Percentiles rank a stretch among this genome's conserved stretches.
Evolutionary conservation across 2,329 filamentous ascomycete genomes (phyloP).

Genomic region (Lachnellula subtilissima): DNA sequence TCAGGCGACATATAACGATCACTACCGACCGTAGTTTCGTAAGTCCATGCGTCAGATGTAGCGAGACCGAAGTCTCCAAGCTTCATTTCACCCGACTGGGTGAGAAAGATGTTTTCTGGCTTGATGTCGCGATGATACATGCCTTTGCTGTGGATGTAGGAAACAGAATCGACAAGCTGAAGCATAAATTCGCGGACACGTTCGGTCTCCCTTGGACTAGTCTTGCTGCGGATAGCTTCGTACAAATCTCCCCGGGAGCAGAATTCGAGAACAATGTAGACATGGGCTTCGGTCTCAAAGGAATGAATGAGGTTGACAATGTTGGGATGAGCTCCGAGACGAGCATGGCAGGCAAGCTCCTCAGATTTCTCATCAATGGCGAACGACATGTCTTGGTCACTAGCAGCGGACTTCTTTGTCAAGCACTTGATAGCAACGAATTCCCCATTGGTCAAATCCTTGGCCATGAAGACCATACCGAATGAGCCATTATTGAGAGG

Average conservation of each 20-base stretch:
- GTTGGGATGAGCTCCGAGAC: slow-evolving; percentile 76
- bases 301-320: slow-evolving; percentile 89
- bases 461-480: slow-evolving; percentile 95
- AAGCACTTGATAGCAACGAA: slow-evolving; percentile 94
- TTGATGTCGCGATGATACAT: slow-evolving; percentile 98
- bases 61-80: slow-evolving; percentile 94
- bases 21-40: slow-evolving; percentile 89
- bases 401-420: slow-evolving; percentile 70
- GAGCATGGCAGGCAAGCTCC: slow-evolving; percentile 73
- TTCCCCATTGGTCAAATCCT: slow-evolving; percentile 69
- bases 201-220: slow-evolving; percentile 87
- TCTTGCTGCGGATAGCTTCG: slow-evolving; percentile 86
- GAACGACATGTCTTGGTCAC: slow-evolving; percentile 50
- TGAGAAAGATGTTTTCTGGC: slow-evolving; percentile 97
- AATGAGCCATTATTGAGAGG: slow-evolving; percentile 98
- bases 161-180: slow-evolving; percentile 82
- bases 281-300: slow-evolving; percentile 86
- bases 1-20: slow-evolving; percentile 99
- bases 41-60: slow-evolving; percentile 83
- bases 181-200: slow-evolving; percentile 98
- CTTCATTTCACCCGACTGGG: slow-evolving; percentile 83
- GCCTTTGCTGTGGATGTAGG: slow-evolving; percentile 84
- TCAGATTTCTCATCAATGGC: slow-evolving; percentile 79
- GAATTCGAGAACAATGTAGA: slow-evolving; percentile 91
- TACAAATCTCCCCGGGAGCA: slow-evolving; percentile 95